These are phyloP conservation scores for Thelephora ganbajun DNA, from an alignment of 768 basidiomycete species.

Conservation along the genomic window DNA sequence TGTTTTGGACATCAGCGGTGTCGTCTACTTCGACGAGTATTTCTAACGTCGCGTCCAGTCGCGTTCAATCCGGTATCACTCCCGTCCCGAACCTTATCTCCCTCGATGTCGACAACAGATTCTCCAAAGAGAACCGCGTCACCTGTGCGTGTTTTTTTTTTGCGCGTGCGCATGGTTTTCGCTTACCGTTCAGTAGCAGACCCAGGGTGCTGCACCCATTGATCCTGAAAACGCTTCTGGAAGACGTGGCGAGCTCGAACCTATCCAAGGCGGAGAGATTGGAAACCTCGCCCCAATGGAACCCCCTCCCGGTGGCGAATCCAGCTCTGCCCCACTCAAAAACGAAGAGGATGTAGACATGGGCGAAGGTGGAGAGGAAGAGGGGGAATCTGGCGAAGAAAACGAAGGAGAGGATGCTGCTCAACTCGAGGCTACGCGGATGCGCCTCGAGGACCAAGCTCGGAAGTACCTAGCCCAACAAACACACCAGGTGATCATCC, in stretches of 20 bases:
- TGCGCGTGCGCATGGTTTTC: slow-evolving; percentile 17
- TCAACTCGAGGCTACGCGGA: slow-evolving; percentile 66
- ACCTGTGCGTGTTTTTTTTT: slow-evolving; percentile 9
- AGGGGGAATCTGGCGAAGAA: slow-evolving; percentile 65
- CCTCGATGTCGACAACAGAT: slow-evolving; percentile 7
- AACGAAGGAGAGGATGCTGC: slow-evolving; percentile 80
- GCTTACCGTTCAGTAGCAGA: slow-evolving; percentile 20
- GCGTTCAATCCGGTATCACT: not conserved
- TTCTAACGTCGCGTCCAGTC: slow-evolving; percentile 2
- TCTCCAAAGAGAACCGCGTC: slow-evolving; percentile 24
- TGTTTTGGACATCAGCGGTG: not conserved
- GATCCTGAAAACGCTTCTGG: slow-evolving; percentile 72
- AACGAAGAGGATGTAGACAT: slow-evolving; percentile 56
- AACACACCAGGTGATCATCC: slow-evolving; percentile 93
- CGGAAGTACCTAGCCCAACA: slow-evolving; percentile 93
- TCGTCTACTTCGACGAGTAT: not conserved
- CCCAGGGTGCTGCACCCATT: slow-evolving; percentile 58
- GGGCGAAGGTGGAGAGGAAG: slow-evolving; percentile 68
- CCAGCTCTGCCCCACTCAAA: slow-evolving; percentile 23
- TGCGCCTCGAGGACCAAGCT: slow-evolving; percentile 73
- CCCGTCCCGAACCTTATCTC: not conserved
- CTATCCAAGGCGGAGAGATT: slow-evolving; percentile 64
- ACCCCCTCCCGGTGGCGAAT: slow-evolving; percentile 17
- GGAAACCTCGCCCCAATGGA: slow-evolving; percentile 46
- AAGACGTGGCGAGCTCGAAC: slow-evolving; percentile 82